Evolutionary conservation across 176 grass and related monocot species (phyloP).

Genomic region (Saccharum officinarum): DNA sequence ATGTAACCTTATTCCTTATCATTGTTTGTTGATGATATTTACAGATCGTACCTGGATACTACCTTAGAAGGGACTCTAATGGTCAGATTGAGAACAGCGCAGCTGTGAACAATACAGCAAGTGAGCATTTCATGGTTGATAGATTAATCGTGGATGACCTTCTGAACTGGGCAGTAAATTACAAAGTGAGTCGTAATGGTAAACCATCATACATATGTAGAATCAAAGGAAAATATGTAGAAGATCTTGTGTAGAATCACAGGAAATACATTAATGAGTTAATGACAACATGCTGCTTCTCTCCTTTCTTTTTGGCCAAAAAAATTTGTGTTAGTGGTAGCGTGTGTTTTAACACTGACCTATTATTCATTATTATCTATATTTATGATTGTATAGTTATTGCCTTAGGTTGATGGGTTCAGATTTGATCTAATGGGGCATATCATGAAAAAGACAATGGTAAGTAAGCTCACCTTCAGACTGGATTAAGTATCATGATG

Average conservation of each 20-base stretch:
- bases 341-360: background rate
- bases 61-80: slow-evolving; percentile 65
- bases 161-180: slow-evolving; percentile 73
- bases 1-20: slow-evolving; percentile 13
- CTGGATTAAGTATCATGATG: slow-evolving; percentile 16
- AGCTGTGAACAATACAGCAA: slow-evolving; percentile 86
- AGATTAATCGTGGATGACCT: slow-evolving; percentile 93
- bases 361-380: slow-evolving; percentile 5
- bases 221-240: slow-evolving; percentile 7
- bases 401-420: slow-evolving; percentile 80
- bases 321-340: background rate
- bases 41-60: slow-evolving; percentile 93
- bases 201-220: background rate
- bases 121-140: slow-evolving; percentile 93
- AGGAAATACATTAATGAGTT: background rate
- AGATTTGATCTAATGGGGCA: slow-evolving; percentile 98
- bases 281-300: background rate
- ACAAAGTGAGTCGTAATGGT: slow-evolving; percentile 65
- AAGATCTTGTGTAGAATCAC: background rate
- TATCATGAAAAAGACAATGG: slow-evolving; percentile 91
- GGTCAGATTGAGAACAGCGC: slow-evolving; percentile 79
- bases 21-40: slow-evolving; percentile 35
- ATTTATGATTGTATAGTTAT: slow-evolving; percentile 31
- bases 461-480: slow-evolving; percentile 40
- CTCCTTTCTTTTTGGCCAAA: background rate